Conservation (phyloP, 495 filamentous ascomycete species). For the Evernia prunastri region DNA sequence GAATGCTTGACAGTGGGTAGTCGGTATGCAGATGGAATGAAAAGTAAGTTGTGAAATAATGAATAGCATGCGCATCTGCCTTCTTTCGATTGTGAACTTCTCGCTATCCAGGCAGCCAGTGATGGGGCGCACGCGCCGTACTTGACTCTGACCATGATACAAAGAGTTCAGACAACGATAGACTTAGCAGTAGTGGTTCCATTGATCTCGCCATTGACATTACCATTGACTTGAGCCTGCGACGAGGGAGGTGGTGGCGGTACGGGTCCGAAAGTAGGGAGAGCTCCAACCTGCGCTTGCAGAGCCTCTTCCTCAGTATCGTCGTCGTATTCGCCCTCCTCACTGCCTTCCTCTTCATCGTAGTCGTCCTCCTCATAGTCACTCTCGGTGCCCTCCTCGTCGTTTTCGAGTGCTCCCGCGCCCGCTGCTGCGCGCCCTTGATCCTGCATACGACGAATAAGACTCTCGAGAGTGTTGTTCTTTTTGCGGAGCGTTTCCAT, state of each 20-base stretch:
- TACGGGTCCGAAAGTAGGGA: slow-evolving; percentile 43
- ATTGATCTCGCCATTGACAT: slow-evolving; percentile 38
- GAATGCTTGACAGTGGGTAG: slow-evolving; percentile 50
- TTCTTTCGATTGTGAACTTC: neutral
- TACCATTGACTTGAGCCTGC: slow-evolving; percentile 42
- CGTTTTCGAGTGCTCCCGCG: slow-evolving; percentile 51
- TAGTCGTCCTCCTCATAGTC: slow-evolving; percentile 61
- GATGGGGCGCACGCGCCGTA: slow-evolving; percentile 20
- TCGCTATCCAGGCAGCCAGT: slow-evolving; percentile 22
- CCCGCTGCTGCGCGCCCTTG: slow-evolving; percentile 64
- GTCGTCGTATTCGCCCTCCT: slow-evolving; percentile 64
- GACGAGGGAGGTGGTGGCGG: slow-evolving; percentile 51
- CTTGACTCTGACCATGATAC: neutral
- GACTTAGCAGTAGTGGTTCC: slow-evolving; percentile 32
- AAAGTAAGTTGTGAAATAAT: slow-evolving; percentile 26
- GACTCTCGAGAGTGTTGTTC: slow-evolving; percentile 83
- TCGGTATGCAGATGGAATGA: slow-evolving; percentile 31
- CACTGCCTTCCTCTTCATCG: slow-evolving; percentile 68
- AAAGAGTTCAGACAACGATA: slow-evolving; percentile 30
- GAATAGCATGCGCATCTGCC: neutral
- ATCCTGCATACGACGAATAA: slow-evolving; percentile 90
- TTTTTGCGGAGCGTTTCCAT: slow-evolving; percentile 77
- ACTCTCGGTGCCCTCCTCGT: slow-evolving; percentile 64
- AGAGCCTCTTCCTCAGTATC: slow-evolving; percentile 55
- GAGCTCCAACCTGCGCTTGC: slow-evolving; percentile 42